Base-by-base conservation (phyloP, 805 yeast species). In the Geotrichum ghanense region DNA sequence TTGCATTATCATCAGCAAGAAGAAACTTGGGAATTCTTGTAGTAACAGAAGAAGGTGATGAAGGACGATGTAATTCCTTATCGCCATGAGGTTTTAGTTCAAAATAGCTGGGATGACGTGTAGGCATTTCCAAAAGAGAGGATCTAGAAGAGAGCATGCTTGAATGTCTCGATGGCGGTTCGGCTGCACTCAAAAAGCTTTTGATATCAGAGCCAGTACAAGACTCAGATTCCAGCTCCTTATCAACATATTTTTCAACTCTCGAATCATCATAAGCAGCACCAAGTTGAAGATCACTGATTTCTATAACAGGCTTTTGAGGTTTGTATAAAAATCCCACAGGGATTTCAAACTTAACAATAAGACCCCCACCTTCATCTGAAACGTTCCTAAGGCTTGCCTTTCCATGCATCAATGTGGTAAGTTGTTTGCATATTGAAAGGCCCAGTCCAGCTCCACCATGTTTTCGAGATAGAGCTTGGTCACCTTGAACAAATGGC, bases 381-480 rank as follows among this genome's bases (percentile, higher is more conserved):
- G 95, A 83, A 48, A 81, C 73, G 16, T 31, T 31, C 14, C 10
- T 5, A 16, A 31, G 12, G 10, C 17, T n/a, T 64, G 92, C 75
- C 0, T 87, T 78, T 48, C 98, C 96, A 48, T 79, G 74, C 97
- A 90, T 90, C 79, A 89, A 77, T 27, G 74, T 75, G 0, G 96
- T 95, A 50, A 92, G 74, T 63, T 90, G 97, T 49, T 86, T 72
- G 65, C 97, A 92, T 57, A 90, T 90, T 1, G 81, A 75, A 41
- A 90, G 72, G 1, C 98, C 98, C 43, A 90, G 70, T 1, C 97
- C 98, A 0, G 97, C 92, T 54, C 98, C 98, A 48, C 97, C 97
- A 59, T 83, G 81, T 48, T 89, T 85, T 58, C 95, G 73, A 3
- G 95, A 84, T 22, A 87, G 70, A 0, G 96, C 87, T 62, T 88